Evolutionary conservation across 805 yeast genomes (phyloP), one percentile per base, ranked within the genome.

Genomic region (Yarrowia bubula): DNA sequence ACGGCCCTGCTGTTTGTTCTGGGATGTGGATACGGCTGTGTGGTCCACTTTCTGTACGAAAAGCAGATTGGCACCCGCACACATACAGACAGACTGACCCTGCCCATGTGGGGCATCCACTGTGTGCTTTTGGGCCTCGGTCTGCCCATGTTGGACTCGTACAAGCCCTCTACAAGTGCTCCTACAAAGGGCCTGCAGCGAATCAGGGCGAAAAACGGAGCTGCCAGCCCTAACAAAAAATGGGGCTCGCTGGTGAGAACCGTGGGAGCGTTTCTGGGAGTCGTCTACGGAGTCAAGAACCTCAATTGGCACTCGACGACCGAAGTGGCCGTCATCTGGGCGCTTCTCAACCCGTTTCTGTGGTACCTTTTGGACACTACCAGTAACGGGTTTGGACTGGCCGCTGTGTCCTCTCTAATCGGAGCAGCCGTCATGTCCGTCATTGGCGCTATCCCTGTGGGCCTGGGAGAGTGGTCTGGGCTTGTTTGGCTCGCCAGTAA

Each of bases 281-380:
- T 77, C 11, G 70, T 76, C 10, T 77, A 77, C 63, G 78, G 79
- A 22, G 71, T 76, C 18, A 73, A 77, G 14, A 75, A 76, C 66
- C 71, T 78, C 33, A 71, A 74, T 11, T 75, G 77, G 77, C 67
- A 73, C 8, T 74, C 77, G 1, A 73, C 75, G 3, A 58, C 72
- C 18, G 77, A 76, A 64, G 77, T 78, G 0, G 75, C 77, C 3
- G 67, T 70, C 39, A 73, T 74, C 37, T 73, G 77, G 74, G 75
- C 75, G 8, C 68, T 77, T 53, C 72, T 76, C 15, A 76, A 75
- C 66, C 81, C 81, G 11, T 71, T 73, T 31, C 66, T 78, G 65
- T 78, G 81, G 81, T 74, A 70, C 57, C 70, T 77, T 8, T 67
- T 76, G 38, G 80, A 78, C 65, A 70, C 73, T 22, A 72, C 80